Evolutionary conservation across 106 monocot species (phyloP).

Genomic region (Dioscorea alata): DNA sequence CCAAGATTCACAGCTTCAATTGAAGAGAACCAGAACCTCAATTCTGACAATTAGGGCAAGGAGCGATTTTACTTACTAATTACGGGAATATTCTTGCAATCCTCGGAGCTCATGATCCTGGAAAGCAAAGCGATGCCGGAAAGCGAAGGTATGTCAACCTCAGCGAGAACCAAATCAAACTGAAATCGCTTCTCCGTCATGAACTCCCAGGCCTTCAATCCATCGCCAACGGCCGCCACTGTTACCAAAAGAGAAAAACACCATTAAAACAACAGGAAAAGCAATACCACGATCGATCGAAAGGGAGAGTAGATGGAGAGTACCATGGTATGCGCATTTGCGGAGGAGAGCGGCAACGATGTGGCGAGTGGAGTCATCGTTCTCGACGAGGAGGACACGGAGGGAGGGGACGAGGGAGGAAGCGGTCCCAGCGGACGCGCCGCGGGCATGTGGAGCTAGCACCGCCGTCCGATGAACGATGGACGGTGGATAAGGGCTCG

Average conservation of each 20-base stretch:
- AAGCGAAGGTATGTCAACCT: conserved; percentile 5
- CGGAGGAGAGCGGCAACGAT: conserved; percentile 6
- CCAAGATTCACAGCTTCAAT: neutral
- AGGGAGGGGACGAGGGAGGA: neutral
- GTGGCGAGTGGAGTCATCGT: conserved; percentile 5
- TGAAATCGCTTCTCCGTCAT: neutral
- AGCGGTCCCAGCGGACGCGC: neutral
- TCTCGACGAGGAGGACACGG: conserved; percentile 3
- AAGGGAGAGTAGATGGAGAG: neutral
- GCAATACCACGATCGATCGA: neutral
- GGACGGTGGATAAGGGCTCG: neutral
- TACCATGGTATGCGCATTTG: conserved; percentile 3
- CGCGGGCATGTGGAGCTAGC: neutral
- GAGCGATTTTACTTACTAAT: neutral
- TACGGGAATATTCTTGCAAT: conserved; percentile 4
- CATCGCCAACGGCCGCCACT: conserved; percentile 5
- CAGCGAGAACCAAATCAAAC: conserved; percentile 7
- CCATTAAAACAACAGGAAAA: neutral
- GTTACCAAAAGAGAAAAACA: neutral
- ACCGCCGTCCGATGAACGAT: neutral
- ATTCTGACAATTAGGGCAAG: neutral
- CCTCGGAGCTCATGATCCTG: conserved; percentile 3
- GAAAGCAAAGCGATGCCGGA: neutral
- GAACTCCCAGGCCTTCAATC: conserved; percentile 9
- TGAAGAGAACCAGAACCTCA: no score